These are phyloP conservation scores for Penicillium tannophilum DNA, from an alignment of 495 filamentous ascomycete genomes.

Conservation along the genomic window DNA sequence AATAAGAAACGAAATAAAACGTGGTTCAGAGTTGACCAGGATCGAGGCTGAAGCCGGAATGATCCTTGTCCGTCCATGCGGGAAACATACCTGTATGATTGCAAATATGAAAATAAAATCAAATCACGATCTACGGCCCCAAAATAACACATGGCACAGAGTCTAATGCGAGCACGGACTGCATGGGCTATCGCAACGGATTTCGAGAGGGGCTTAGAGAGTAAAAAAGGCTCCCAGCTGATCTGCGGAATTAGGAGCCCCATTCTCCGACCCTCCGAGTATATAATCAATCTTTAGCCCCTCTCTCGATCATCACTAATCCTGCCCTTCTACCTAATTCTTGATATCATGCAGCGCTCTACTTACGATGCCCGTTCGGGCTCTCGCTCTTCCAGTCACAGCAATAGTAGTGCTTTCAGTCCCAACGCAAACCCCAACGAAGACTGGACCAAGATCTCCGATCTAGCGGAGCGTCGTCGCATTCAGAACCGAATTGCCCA, in stretches of 20 bases:
- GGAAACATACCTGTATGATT: not conserved
- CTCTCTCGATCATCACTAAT: not conserved
- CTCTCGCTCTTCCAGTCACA: constrained; percentile 64
- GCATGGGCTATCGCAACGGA: not conserved
- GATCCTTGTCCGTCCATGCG: constrained; percentile 22
- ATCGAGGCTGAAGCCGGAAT: constrained; percentile 23
- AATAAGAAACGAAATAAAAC: constrained; percentile 14
- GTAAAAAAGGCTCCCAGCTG: constrained; percentile 25
- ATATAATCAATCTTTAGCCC: constrained; percentile 34
- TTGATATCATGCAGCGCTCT: constrained; percentile 38
- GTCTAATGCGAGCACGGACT: constrained; percentile 22
- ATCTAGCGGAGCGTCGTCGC: constrained; percentile 87
- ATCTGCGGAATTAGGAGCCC: constrained; percentile 32
- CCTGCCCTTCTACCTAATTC: constrained; percentile 2
- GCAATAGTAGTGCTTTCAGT: constrained; percentile 95
- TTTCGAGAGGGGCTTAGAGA: constrained; percentile 2
- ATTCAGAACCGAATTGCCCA: constrained; percentile 99
- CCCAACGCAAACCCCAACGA: constrained; percentile 95
- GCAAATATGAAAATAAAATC: not conserved
- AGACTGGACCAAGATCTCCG: constrained; percentile 99
- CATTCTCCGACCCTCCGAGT: constrained; percentile 25
- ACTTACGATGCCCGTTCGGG: constrained; percentile 37
- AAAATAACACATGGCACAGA: constrained; percentile 12
- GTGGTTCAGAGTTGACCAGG: constrained; percentile 19
- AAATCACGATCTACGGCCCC: constrained; percentile 1